Evolutionary conservation across 164 flowering plant genomes (phyloP), one percentile per base, ranked within the genome.

Genomic region (Annona cherimola): DNA sequence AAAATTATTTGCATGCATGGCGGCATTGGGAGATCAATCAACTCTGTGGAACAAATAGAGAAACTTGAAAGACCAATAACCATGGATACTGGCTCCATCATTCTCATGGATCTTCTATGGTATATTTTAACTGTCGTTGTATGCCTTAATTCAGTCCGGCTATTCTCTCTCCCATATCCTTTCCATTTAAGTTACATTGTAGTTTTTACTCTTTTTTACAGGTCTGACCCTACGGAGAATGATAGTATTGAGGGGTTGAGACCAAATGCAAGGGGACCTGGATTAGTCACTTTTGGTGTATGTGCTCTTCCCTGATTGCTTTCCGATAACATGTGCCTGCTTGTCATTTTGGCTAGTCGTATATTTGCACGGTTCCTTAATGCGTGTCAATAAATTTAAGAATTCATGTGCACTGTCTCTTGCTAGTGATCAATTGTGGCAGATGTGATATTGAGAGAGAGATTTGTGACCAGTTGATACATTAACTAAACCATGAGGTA

Each of bases 221-320:
- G 99, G 99, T 96, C 99, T 70, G 99, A 96, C 80, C 99, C 99
- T 65, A 96, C 99, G 57, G 98, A 93, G 79, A 96, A 96, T 79
- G 99, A 96, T 78, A 93, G 96, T 67, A 79, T 96, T 44, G 99
- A 96, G 80, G 99, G 99, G 35, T 82, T 96, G 81, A 88, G 98
- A 80, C 99, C 98, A 69, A 96, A 96, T 87, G 99, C 99, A 59
- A 86, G 98, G 83, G 98, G 99, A 7, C 97, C 98, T 75, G 98
- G 99, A 50, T 87, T 96, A 62, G 97, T 96, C 75, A 89, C 93
- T 74, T 96, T 96, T 77, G 99, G 99, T 90, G 99, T 96, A 89
- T 77, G 84, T 50, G 57, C 14, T 50, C 57, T 50, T 50, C 9
- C 57, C 57, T 50, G 57, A 8, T 50, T 26, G 35, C 35, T 26